These are phyloP conservation scores for Xylariaceae sp. DNA, from an alignment of 2,329 filamentous ascomycete species.

Conservation along the genomic window DNA sequence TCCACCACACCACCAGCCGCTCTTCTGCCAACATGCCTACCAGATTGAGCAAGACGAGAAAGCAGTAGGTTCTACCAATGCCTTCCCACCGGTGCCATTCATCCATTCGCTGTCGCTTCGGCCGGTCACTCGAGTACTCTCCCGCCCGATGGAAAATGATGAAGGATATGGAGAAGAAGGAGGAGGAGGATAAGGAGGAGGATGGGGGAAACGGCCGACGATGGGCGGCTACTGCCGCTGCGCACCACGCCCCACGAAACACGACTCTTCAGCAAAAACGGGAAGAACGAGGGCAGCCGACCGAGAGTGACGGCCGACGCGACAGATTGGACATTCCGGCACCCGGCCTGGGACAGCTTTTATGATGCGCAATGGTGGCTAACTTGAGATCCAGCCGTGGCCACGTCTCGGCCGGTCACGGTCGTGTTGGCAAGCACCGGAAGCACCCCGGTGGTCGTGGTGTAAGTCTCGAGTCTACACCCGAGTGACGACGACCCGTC, in stretches of 20 bases:
- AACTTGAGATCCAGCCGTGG: slow-evolving; percentile 63
- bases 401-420: slow-evolving; percentile 96
- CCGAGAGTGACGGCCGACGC: not conserved
- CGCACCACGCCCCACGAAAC: too few species aligned
- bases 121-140: not conserved
- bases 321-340: not conserved
- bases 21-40: slow-evolving; percentile 16
- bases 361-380: slow-evolving; percentile 2
- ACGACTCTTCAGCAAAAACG: too few species aligned
- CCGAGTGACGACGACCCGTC: slow-evolving; percentile 6
- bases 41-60: slow-evolving; percentile 15
- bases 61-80: slow-evolving; percentile 5
- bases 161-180: not conserved
- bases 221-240: too few species aligned
- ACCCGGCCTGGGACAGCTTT: slow-evolving; percentile 4
- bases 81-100: not conserved
- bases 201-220: not conserved
- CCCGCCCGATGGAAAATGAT: not conserved
- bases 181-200: not conserved
- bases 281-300: too few species aligned
- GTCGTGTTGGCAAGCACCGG: slow-evolving; percentile 97
- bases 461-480: slow-evolving; percentile 49
- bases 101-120: not conserved
- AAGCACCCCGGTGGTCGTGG: slow-evolving; percentile 80
- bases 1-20: slow-evolving; percentile 27